phyloP scores from a whole-genome alignment of 2,329 filamentous ascomycete genomes.

The Cladophialophora psammophila region DNA sequence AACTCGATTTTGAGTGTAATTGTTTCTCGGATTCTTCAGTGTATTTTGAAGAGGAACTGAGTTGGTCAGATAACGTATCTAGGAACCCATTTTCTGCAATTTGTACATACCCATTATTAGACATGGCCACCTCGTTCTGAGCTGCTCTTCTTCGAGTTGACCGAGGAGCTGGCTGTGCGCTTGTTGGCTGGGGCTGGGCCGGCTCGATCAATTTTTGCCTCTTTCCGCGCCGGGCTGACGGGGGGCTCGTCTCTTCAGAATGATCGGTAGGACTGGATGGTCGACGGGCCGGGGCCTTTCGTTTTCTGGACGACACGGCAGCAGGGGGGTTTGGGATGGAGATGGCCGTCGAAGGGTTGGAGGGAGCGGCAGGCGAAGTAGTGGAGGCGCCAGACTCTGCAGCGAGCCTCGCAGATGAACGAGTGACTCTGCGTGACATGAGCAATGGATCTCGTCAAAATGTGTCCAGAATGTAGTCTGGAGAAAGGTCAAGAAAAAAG shows the following conservation, averaged over 20 bases:
- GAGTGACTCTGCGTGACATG: conserved; percentile 97
- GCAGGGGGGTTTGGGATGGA: conserved; percentile 47
- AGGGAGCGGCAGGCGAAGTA: conserved; percentile 44
- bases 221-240: conserved; percentile 68
- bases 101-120: conserved; percentile 34
- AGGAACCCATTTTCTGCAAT: conserved; percentile 31
- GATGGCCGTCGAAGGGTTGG: conserved; percentile 11
- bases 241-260: conserved; percentile 39
- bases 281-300: conserved; percentile 69
- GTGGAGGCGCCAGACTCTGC: conserved; percentile 62
- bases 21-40: conserved; percentile 67
- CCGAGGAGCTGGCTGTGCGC: conserved; percentile 40
- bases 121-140: conserved; percentile 46
- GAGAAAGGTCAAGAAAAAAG: conserved; percentile 15
- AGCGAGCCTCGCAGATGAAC: conserved; percentile 90
- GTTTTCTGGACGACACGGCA: conserved; percentile 63
- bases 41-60: conserved; percentile 69
- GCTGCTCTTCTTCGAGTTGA: conserved; percentile 30
- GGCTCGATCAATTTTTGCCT: conserved; percentile 67
- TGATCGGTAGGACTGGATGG: conserved; percentile 58
- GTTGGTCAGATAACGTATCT: conserved; percentile 36
- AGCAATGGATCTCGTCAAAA: conserved; percentile 61
- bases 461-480: conserved; percentile 24
- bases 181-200: conserved; percentile 53
- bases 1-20: conserved; percentile 64